Conservation (phyloP, 768 basidiomycete species). For the Kwoniella europaea region DNA sequence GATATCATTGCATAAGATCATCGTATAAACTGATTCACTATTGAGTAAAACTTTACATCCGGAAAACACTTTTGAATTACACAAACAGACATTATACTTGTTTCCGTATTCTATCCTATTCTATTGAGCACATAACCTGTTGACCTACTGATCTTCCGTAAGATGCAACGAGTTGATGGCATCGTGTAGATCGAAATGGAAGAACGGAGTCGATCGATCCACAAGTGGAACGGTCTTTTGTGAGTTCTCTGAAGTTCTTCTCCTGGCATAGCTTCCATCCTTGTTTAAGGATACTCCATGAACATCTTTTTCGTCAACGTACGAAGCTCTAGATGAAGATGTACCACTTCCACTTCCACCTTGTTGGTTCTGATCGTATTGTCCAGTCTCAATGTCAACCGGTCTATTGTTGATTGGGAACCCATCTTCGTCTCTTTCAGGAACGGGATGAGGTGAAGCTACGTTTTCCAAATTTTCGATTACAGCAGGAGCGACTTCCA, state of each 20-base stretch:
- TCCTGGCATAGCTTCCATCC: constrained; percentile 1
- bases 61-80: neutral
- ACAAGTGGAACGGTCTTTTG: constrained; percentile 39
- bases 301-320: constrained; percentile 20
- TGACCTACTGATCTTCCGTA: constrained; percentile 11
- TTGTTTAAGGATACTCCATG: constrained; percentile 5
- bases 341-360: neutral
- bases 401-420: constrained; percentile 30
- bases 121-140: neutral
- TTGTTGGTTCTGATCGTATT: neutral
- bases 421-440: constrained; percentile 41
- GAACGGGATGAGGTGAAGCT: constrained; percentile 58
- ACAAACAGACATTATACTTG: neutral
- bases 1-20: neutral
- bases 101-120: neutral
- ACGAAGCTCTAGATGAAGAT: constrained; percentile 2
- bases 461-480: constrained; percentile 14
- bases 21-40: neutral
- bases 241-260: constrained; percentile 9
- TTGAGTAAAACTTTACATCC: too few species aligned
- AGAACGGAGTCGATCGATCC: constrained; percentile 61
- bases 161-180: constrained; percentile 42
- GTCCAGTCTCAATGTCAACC: constrained; percentile 18
- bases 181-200: constrained; percentile 80
- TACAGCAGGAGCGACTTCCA: constrained; percentile 79